Conservation (phyloP, 768 basidiomycete genomes). For the Leucocoprinus leucothites region DNA sequence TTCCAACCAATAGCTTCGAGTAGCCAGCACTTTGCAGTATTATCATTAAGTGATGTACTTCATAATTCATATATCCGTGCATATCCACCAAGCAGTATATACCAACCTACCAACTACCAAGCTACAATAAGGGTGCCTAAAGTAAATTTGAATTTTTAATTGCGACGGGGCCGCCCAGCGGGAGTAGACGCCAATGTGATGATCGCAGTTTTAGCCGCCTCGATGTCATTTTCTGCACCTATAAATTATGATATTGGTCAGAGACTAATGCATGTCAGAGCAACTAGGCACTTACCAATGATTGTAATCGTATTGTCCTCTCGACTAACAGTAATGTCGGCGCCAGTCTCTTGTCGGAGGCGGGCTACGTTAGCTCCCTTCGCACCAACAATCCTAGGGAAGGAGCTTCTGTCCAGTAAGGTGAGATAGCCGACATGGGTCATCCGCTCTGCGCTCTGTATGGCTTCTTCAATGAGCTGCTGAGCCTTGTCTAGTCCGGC, state of each 20-base stretch:
- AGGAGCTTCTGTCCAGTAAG: slow-evolving; percentile 74
- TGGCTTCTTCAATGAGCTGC: slow-evolving; percentile 60
- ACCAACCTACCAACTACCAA: neutral
- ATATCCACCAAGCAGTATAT: slow-evolving; percentile 29
- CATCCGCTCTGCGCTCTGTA: slow-evolving; percentile 69
- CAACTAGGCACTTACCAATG: slow-evolving; percentile 54
- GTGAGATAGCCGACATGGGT: slow-evolving; percentile 85
- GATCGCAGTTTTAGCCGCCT: slow-evolving; percentile 76
- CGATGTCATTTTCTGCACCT: slow-evolving; percentile 70
- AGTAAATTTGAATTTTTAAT: slow-evolving; percentile 24
- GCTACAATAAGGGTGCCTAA: slow-evolving; percentile 9
- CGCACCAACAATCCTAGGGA: slow-evolving; percentile 91
- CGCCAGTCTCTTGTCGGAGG: slow-evolving; percentile 83
- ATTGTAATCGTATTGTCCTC: slow-evolving; percentile 87
- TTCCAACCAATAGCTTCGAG: neutral
- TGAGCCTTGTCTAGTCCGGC: slow-evolving; percentile 75
- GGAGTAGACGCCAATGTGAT: slow-evolving; percentile 49
- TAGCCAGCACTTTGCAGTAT: neutral
- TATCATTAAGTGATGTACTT: neutral
- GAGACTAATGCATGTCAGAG: neutral
- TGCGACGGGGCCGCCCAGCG: slow-evolving; percentile 37
- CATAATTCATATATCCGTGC: slow-evolving; percentile 7
- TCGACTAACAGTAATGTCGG: slow-evolving; percentile 88
- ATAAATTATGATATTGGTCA: slow-evolving; percentile 12
- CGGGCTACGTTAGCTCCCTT: slow-evolving; percentile 91